These are phyloP conservation scores for Tylopilus cervinicoccineus DNA, from an alignment of 768 basidiomycete genomes.

Conservation along the genomic window DNA sequence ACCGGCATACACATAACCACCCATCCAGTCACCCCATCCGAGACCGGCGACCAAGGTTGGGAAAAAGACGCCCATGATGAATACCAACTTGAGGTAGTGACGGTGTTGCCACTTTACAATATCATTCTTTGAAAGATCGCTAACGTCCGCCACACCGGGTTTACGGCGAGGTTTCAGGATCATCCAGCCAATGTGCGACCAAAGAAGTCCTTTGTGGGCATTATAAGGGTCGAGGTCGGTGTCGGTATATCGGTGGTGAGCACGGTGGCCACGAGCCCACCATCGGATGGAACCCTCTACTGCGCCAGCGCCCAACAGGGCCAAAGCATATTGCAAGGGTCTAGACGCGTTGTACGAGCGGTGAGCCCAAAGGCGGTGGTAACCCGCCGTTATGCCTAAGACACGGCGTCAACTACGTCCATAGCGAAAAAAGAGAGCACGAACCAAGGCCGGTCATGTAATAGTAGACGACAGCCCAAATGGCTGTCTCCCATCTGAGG, in stretches of 20 bases:
- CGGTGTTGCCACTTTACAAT: slow-evolving; percentile 87
- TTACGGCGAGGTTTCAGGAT: slow-evolving; percentile 83
- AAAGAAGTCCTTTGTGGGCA: slow-evolving; percentile 83
- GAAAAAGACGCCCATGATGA: slow-evolving; percentile 66
- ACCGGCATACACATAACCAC: slow-evolving; percentile 85
- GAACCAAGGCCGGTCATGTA: slow-evolving; percentile 79
- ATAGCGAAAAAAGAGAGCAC: slow-evolving; percentile 35
- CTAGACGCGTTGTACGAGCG: slow-evolving; percentile 89
- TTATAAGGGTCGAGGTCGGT: slow-evolving; percentile 96
- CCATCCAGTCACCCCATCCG: slow-evolving; percentile 80
- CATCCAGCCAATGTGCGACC: slow-evolving; percentile 93
- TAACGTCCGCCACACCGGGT: slow-evolving; percentile 87
- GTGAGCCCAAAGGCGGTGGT: slow-evolving; percentile 97
- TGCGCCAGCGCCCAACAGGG: slow-evolving; percentile 84
- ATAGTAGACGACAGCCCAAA: slow-evolving; percentile 68
- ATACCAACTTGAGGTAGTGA: slow-evolving; percentile 67
- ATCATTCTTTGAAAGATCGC: slow-evolving; percentile 75
- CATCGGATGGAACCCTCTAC: slow-evolving; percentile 97
- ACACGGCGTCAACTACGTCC: slow-evolving; percentile 29
- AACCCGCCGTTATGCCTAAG: slow-evolving; percentile 84
- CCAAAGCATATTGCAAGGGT: slow-evolving; percentile 81
- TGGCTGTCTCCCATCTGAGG: slow-evolving; percentile 68
- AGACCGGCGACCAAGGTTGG: slow-evolving; percentile 78
- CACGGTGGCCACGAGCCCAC: slow-evolving; percentile 98
- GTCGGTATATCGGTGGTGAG: slow-evolving; percentile 96